A percentile compares a stretch with the other conserved stretches of the same genome.
Conservation (phyloP, 208 protist genomes). For the Tetramitus jugosus region DNA sequence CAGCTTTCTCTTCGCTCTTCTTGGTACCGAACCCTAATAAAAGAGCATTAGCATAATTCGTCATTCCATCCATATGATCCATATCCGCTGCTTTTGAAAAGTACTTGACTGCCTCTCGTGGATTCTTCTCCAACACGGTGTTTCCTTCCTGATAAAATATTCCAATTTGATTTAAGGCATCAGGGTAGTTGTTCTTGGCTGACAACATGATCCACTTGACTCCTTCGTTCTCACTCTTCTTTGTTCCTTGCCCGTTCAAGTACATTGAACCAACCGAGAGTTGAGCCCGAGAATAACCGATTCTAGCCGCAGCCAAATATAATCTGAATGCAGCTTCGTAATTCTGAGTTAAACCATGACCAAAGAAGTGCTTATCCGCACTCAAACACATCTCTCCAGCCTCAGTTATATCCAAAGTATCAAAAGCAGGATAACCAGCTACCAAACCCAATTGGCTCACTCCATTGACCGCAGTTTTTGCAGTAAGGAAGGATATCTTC, state of each 20-base stretch:
- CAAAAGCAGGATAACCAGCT: background rate
- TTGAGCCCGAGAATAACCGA: background rate
- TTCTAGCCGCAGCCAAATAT: slow-evolving; percentile 1
- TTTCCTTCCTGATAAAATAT: background rate
- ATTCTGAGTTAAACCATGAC: slow-evolving; percentile 7
- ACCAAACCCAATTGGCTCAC: background rate
- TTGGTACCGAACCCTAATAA: background rate
- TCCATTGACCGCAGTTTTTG: background rate
- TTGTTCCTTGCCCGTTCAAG: background rate
- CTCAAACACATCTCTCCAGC: background rate
- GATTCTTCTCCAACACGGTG: background rate
- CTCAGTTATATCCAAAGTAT: background rate
- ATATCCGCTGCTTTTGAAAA: background rate
- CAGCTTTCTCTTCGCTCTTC: background rate
- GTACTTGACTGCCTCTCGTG: background rate
- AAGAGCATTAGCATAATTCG: background rate
- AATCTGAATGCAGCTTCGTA: background rate
- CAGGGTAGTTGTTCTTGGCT: background rate
- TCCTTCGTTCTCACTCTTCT: background rate
- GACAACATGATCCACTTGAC: slow-evolving; percentile 1
- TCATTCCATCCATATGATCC: slow-evolving; percentile 10
- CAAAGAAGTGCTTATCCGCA: background rate
- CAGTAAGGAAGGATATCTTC: background rate
- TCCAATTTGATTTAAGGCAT: slow-evolving; percentile 13
- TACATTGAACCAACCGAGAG: background rate